Base-by-base conservation (phyloP, 148 eudicot genomes). In the Drosera capensis region DNA sequence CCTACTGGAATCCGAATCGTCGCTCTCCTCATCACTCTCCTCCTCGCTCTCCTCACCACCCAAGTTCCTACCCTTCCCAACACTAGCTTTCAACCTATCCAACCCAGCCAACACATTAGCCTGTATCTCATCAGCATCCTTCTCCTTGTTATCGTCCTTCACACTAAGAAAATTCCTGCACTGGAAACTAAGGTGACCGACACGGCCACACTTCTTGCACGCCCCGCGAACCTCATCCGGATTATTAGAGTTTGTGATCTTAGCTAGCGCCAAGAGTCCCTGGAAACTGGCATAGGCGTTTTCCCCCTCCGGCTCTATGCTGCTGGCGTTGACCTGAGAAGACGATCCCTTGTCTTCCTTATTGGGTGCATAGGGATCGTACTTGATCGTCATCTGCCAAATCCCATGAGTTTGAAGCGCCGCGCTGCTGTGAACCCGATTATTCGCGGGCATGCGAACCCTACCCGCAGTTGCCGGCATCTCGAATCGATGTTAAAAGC, bases 391-490 rank as follows among this genome's bases (percentile, higher is more conserved):
- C 48, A 81, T 83, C 70, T 83, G 92, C 96, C 96, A 88, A 28
- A 88, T 88, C 23, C 86, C 94, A 40, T 88, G 96, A 59, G 96
- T 88, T 60, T 88, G 97, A 30, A 88, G 79, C 49, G 97, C 94
- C 11, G 97, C 97, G 65, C 92, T 83, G 49, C 97, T 88, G 55
- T 83, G 97, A 52, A 88, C 92, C 73, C 97, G 60, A 43, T 88
- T 88, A 77, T 88, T 83, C 0, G 97, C 94, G 52, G 97, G 97
- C 97, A 80, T 88, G 55, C 94, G 97, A 72, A 88, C 97, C 81
- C 97, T 73, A 46, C 97, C 97, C 48, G 97, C 97, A 40, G 97
- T 88, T 31, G 97, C 97, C 69, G 97, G 97, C 97, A 88, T 88
- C 37, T 68, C 82, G 82, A 60, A 40, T 51, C n/a, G 39, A 17